phyloP scores from a whole-genome alignment of 2,329 filamentous ascomycete genomes.

The Arthrobotrys iridis region DNA sequence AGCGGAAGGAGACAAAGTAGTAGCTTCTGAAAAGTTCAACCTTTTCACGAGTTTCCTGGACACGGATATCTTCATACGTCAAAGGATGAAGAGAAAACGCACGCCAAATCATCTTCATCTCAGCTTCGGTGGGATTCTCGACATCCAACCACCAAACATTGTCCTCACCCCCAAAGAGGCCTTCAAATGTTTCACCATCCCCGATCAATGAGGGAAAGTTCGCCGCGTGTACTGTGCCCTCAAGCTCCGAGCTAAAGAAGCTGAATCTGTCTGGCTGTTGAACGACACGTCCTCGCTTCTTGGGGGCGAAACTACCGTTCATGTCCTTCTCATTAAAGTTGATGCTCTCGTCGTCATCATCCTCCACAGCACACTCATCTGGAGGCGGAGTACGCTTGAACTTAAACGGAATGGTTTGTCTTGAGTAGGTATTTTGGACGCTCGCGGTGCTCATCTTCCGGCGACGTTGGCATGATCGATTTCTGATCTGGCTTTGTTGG shows the following conservation, averaged over 20 bases:
- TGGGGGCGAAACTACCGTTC: constrained; percentile 11
- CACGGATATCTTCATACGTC: constrained; percentile 94
- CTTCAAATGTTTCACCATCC: constrained; percentile 81
- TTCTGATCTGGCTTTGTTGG: constrained; percentile 61
- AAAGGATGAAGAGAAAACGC: constrained; percentile 95
- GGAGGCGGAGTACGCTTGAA: constrained; percentile 39
- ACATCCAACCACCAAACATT: constrained; percentile 88
- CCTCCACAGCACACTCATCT: constrained; percentile 47
- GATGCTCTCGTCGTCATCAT: constrained; percentile 49
- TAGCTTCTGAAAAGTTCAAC: constrained; percentile 97
- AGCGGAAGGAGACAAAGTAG: constrained; percentile 98
- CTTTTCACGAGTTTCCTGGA: constrained; percentile 97
- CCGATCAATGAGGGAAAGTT: constrained; percentile 80
- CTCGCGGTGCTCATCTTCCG: constrained; percentile 57
- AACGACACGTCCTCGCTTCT: constrained; percentile 22
- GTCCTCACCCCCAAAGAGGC: constrained; percentile 79
- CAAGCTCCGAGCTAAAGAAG: constrained; percentile 95
- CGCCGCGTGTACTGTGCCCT: constrained; percentile 89
- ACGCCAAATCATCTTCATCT: constrained; percentile 94
- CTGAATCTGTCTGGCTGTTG: constrained; percentile 79
- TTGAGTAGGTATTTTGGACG: constrained; percentile 50
- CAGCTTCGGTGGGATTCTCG: constrained; percentile 85
- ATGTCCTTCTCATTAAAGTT: constrained; percentile 35
- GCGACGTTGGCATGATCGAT: constrained; percentile 53
- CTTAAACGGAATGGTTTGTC: constrained; percentile 50